phyloP scores from a whole-genome alignment of 345 rosid species.

The Kandelia obovata region DNA sequence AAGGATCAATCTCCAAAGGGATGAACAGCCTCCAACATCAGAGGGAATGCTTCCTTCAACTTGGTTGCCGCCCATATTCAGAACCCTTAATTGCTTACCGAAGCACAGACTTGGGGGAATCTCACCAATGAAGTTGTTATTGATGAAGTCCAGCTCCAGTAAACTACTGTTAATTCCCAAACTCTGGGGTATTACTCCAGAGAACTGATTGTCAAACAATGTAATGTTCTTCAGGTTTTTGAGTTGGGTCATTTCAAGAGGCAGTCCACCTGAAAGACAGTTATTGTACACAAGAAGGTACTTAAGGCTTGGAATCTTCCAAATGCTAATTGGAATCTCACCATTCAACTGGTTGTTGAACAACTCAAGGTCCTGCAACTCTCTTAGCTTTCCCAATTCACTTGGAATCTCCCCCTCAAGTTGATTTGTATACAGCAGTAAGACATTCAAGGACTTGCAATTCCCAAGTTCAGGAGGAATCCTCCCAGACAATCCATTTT shows the following conservation, averaged over 20 bases:
- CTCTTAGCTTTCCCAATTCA: slow-evolving; percentile 48
- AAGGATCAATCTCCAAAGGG: slow-evolving; percentile 65
- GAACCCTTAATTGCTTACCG: slow-evolving; percentile 40
- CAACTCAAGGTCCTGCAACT: slow-evolving; percentile 52
- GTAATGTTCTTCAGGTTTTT: slow-evolving; percentile 47
- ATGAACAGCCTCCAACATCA: slow-evolving; percentile 47
- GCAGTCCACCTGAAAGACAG: slow-evolving; percentile 66
- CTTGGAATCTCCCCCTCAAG: slow-evolving; percentile 64
- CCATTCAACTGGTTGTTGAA: slow-evolving; percentile 59
- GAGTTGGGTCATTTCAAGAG: slow-evolving; percentile 56
- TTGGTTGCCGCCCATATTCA: slow-evolving; percentile 57
- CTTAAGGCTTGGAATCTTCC: slow-evolving; percentile 59
- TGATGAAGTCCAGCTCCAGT: slow-evolving; percentile 53
- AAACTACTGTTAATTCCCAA: slow-evolving; percentile 71
- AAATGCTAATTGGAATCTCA: slow-evolving; percentile 62
- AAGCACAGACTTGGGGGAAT: slow-evolving; percentile 72
- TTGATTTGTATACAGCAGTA: slow-evolving; percentile 48
- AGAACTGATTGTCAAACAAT: slow-evolving; percentile 51
- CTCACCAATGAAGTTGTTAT: slow-evolving; percentile 55
- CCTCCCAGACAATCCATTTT: slow-evolving; percentile 60
- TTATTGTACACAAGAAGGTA: slow-evolving; percentile 52
- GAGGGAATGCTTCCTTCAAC: slow-evolving; percentile 60
- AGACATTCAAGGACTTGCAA: slow-evolving; percentile 49
- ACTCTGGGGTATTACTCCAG: slow-evolving; percentile 53
- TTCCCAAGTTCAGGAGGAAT: slow-evolving; percentile 68